Evolutionary conservation across 495 filamentous ascomycete species (phyloP), one percentile per base, ranked within the genome.

Genomic region (Bryoglossum gracile): DNA sequence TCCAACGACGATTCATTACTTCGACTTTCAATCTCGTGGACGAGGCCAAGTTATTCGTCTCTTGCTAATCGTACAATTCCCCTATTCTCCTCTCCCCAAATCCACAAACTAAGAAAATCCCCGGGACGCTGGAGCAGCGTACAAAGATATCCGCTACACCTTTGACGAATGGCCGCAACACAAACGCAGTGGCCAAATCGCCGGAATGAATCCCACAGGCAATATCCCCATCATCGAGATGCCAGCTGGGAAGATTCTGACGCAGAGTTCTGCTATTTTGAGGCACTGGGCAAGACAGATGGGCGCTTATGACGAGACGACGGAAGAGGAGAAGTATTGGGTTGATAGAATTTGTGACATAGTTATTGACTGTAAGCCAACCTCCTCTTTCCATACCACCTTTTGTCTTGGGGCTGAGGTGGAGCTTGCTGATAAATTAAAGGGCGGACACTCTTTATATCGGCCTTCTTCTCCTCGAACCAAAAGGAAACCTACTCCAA

Each of bases 341-440:
- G 63, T 66, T 14, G 69, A 74, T 55, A 60, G 59, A 4, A 65
- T 72, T 2, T 57, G 66, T 13, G 71, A 74, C 55, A 63, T 72
- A 39, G 69, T 65, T 21, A 53, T 61, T 35, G 71, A 72, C 34
- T 71, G 68, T 63, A 56, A 60, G 48, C 59, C 6, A 17, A 4
- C 13, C n/a, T n/a, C n/a, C n/a, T n/a, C n/a, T n/a, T n/a, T n/a
- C n/a, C n/a, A n/a, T n/a, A n/a, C n/a, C n/a, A n/a, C n/a, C n/a
- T n/a, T n/a, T n/a, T n/a, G n/a, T 16, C 3, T 10, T 44, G 13
- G 11, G 13, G 18, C 33, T 4, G 33, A 2, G 33, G 33, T 8
- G 60, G n/a, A n/a, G 42, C 43, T 48, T 40, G 10, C 43, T n/a
- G 17, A 21, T 3, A 22, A 16, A 35, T 32, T 32, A 4, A 8